phyloP scores from a whole-genome alignment of 495 filamentous ascomycete genomes.

The Pseudomonodictys pantanalensis region DNA sequence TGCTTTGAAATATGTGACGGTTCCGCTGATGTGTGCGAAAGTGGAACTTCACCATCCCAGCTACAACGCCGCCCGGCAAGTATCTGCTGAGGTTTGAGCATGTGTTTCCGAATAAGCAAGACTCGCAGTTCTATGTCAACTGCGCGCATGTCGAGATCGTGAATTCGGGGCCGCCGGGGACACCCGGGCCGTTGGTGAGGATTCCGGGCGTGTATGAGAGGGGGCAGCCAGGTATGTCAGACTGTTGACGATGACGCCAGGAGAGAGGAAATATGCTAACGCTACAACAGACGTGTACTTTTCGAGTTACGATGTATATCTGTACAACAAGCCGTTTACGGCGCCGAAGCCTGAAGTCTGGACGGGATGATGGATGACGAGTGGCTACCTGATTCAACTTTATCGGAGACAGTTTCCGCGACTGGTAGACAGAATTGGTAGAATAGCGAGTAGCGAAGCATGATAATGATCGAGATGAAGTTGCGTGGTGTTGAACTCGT shows the following conservation, averaged over 20 bases:
- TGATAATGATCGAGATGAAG: no score
- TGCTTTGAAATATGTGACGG: no score
- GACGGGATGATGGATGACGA: no score
- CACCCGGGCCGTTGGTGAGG: slow-evolving; percentile 11
- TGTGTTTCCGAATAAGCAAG: slow-evolving; percentile 13
- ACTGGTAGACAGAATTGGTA: no score
- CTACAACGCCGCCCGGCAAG: slow-evolving; percentile 14
- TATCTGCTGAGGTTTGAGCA: slow-evolving; percentile 24
- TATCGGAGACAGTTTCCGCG: no score
- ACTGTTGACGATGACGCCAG: no score
- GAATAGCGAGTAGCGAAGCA: no score
- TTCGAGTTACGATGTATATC: not conserved
- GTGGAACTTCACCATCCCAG: slow-evolving; percentile 27
- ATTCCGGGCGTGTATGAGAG: slow-evolving; percentile 17
- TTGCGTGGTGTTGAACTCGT: no score
- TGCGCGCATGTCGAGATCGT: slow-evolving; percentile 22
- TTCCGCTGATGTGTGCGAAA: not conserved
- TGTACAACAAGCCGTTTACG: not conserved
- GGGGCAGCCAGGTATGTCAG: slow-evolving; percentile 11
- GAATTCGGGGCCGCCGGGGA: not conserved
- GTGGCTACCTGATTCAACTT: no score
- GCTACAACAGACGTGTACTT: slow-evolving; percentile 4
- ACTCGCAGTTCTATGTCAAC: slow-evolving; percentile 20
- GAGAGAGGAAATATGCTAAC: no score
- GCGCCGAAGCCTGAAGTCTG: slow-evolving; percentile 5